Conservation (phyloP, 495 filamentous ascomycete species). For the Penicillium turbatum region DNA sequence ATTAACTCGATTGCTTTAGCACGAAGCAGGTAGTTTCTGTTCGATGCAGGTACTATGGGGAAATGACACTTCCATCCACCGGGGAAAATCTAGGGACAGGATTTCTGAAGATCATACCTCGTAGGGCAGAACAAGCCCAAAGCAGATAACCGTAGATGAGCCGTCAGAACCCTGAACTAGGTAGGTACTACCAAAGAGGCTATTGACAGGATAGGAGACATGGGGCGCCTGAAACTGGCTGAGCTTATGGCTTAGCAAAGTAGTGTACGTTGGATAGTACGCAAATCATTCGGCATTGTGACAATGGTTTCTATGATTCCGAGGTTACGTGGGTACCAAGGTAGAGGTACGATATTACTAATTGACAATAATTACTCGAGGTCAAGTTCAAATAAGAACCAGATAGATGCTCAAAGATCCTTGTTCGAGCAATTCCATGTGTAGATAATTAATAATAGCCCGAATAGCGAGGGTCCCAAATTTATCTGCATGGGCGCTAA, state of each 20-base stretch:
- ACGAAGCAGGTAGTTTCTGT: not conserved
- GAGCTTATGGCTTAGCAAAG: not conserved
- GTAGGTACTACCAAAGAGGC: not conserved
- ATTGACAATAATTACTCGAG: not conserved
- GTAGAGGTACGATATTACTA: not conserved
- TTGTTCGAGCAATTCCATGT: not conserved
- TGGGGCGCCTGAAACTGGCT: slow-evolving; percentile 11
- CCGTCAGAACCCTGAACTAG: slow-evolving; percentile 6
- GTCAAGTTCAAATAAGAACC: not conserved
- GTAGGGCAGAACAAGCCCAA: slow-evolving; percentile 2
- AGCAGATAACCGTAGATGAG: not conserved
- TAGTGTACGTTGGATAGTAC: not conserved
- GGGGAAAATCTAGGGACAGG: not conserved
- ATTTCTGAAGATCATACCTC: not conserved
- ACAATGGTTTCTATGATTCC: not conserved
- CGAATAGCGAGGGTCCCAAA: not conserved
- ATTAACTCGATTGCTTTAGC: not conserved
- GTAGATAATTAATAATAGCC: slow-evolving; percentile 2
- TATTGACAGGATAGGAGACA: not conserved
- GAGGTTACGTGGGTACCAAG: not conserved
- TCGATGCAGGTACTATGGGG: not conserved
- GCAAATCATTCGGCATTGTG: not conserved
- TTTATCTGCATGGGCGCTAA: slow-evolving; percentile 4
- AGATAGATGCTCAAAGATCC: not conserved
- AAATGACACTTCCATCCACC: not conserved